Base-by-base conservation (phyloP, 2,329 filamentous ascomycete species). In the Stemphylium lycopersici region DNA sequence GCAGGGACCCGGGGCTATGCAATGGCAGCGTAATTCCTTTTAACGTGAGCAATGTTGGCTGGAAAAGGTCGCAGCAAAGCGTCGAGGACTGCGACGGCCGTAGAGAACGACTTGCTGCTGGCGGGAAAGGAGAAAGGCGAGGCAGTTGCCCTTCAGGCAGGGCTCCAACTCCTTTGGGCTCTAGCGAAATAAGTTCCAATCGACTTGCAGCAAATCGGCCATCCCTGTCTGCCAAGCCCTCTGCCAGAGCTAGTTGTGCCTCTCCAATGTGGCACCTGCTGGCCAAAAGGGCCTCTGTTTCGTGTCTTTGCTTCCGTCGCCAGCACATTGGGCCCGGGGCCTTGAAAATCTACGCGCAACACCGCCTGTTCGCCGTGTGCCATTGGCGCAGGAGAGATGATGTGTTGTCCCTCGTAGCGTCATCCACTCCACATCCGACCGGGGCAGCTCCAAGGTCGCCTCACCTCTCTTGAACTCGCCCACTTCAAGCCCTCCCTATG, bases 351-450 rank as follows among this genome's bases (percentile, higher is more conserved):
- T 55, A 39, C 57, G 42, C 48, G 47, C 38, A 38, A 39, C 32
- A 37, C 36, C 33, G 41, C 24, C 50, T 51, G 26, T 8, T 51
- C 33, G 18, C 15, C 34, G 29, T 20, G 13, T 45, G 50, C 60
- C 51, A 62, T 66, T 65, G 61, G 61, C 50, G 50, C 41, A 38
- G 20, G 20, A 8, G 24, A 12, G 15, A 40, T 50, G 62, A 65
- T 68, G 65, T 63, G 65, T 60, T 68, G 65, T 62, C 62, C 57
- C 55, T 51, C 22, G 55, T 61, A 55, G 62, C 64, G 61, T 64
- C 63, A 64, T 64, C 62, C 54, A 58, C 60, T 56, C 57, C 62
- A 48, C 50, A 26, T 33, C 20, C 55, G 56, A 52, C 58, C 40
- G 33, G 26, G 37, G 24, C 41, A 46, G 13, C 41, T 26, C 20